These are phyloP conservation scores for Venturia effusa DNA, from an alignment of 2,329 filamentous ascomycete species.

Conservation along the genomic window DNA sequence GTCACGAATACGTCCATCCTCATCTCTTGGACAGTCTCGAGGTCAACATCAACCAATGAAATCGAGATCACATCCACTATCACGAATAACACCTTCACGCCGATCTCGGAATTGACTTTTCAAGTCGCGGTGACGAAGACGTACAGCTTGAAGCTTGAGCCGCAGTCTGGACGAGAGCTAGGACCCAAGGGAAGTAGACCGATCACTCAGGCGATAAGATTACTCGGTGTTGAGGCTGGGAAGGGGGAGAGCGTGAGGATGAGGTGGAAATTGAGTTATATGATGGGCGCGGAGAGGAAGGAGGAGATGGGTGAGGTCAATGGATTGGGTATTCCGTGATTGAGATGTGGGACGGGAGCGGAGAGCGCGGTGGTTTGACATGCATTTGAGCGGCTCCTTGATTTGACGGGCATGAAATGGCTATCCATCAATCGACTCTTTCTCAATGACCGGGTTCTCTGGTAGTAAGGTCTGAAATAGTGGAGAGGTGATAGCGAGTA, in stretches of 20 bases:
- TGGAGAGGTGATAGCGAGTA: too few species aligned
- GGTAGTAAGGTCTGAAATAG: too few species aligned
- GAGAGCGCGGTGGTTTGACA: background rate
- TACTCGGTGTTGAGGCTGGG: slow-evolving; percentile 61
- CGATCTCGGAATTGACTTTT: slow-evolving; percentile 73
- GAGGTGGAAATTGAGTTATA: slow-evolving; percentile 79
- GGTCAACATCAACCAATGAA: slow-evolving; percentile 43
- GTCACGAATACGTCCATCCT: slow-evolving; percentile 61
- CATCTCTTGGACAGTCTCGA: slow-evolving; percentile 61
- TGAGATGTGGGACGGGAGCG: background rate
- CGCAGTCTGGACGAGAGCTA: slow-evolving; percentile 71
- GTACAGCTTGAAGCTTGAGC: slow-evolving; percentile 69
- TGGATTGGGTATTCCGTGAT: slow-evolving; percentile 39
- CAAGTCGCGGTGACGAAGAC: slow-evolving; percentile 89
- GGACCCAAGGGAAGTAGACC: slow-evolving; percentile 55
- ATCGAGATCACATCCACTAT: slow-evolving; percentile 70
- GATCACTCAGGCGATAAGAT: slow-evolving; percentile 68
- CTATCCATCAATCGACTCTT: background rate
- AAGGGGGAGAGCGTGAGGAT: slow-evolving; percentile 78
- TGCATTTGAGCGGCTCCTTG: background rate
- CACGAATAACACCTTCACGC: slow-evolving; percentile 64
- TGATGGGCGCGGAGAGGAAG: slow-evolving; percentile 51
- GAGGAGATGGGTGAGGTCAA: slow-evolving; percentile 80
- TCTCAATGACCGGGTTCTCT: too few species aligned
- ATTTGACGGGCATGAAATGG: background rate